phyloP scores from a whole-genome alignment of 1,139 yeast genomes.

The Neolecta irregularis region DNA sequence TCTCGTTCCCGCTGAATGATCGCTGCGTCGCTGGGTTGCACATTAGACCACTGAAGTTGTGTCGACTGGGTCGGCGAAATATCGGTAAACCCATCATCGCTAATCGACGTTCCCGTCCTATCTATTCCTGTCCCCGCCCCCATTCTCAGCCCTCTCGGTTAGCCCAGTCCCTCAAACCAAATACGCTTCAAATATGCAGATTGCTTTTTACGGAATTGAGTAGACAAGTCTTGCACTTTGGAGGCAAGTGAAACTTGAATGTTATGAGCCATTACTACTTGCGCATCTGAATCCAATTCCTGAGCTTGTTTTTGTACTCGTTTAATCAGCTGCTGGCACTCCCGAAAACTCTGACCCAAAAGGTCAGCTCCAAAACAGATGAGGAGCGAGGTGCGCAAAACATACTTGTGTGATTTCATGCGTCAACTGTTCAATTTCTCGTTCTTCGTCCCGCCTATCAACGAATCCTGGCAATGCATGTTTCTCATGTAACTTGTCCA shows the following conservation, averaged over 20 bases:
- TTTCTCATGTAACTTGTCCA: constrained; percentile 60
- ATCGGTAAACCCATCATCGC: too few species aligned
- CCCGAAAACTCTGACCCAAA: constrained; percentile 40
- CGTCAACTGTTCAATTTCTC: constrained; percentile 55
- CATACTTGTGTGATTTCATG: constrained; percentile 40
- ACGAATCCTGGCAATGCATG: constrained; percentile 74
- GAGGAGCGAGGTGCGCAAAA: neutral
- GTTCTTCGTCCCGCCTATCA: constrained; percentile 48
- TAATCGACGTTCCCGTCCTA: constrained; percentile 28
- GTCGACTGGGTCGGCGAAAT: constrained; percentile 32
- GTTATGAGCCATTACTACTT: constrained; percentile 54
- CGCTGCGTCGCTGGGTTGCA: constrained; percentile 21
- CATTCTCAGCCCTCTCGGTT: too few species aligned
- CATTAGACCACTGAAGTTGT: constrained; percentile 23
- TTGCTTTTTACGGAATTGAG: constrained; percentile 71
- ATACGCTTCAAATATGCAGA: constrained; percentile 63
- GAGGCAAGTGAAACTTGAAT: constrained; percentile 74
- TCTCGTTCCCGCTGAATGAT: constrained; percentile 72
- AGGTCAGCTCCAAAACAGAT: constrained; percentile 1
- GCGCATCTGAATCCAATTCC: constrained; percentile 30
- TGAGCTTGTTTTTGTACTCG: constrained; percentile 37
- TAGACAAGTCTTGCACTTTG: constrained; percentile 62
- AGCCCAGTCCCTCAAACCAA: too few species aligned
- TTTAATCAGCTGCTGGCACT: constrained; percentile 62
- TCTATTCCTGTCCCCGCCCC: constrained; percentile 4